Conservation (phyloP, 2,329 filamentous ascomycete genomes). For the Stenocarpella maydis region DNA sequence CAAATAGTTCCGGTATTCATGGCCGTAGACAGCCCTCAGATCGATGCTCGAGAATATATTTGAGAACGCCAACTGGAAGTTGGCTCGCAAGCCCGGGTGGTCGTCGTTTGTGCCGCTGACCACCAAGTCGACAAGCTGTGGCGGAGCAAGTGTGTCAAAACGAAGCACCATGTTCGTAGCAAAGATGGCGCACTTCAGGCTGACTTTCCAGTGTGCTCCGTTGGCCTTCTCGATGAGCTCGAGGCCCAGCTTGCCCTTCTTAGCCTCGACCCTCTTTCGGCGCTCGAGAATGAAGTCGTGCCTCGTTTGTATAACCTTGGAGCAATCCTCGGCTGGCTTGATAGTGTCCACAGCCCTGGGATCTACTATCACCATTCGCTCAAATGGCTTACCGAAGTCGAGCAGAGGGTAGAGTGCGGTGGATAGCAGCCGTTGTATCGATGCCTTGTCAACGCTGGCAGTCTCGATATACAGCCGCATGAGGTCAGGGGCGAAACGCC, state of each 20-base stretch:
- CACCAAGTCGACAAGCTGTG: conserved; percentile 83
- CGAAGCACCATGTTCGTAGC: conserved; percentile 89
- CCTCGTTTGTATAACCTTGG: conserved; percentile 68
- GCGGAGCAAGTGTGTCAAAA: conserved; percentile 87
- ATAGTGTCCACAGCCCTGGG: conserved; percentile 75
- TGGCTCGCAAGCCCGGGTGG: conserved; percentile 83
- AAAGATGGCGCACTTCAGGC: conserved; percentile 87
- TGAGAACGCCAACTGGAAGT: conserved; percentile 82
- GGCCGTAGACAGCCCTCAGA: conserved; percentile 83
- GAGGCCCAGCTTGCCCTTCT: conserved; percentile 81
- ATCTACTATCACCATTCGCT: conserved; percentile 85
- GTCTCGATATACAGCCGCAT: conserved; percentile 91
- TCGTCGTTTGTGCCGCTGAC: conserved; percentile 85
- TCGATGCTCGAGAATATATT: conserved; percentile 85
- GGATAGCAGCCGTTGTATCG: conserved; percentile 87
- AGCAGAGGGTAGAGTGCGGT: conserved; percentile 85
- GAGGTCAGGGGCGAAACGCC: conserved; percentile 91
- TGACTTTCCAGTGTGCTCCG: conserved; percentile 95
- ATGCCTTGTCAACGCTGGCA: conserved; percentile 89
- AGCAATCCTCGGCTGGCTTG: conserved; percentile 71
- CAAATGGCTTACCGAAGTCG: conserved; percentile 89
- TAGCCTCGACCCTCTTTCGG: conserved; percentile 78
- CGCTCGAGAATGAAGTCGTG: conserved; percentile 79
- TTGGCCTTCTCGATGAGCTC: conserved; percentile 82
- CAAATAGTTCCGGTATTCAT: conserved; percentile 88